phyloP scores from a whole-genome alignment of 495 filamentous ascomycete species.

The Rhypophila decipiens region DNA sequence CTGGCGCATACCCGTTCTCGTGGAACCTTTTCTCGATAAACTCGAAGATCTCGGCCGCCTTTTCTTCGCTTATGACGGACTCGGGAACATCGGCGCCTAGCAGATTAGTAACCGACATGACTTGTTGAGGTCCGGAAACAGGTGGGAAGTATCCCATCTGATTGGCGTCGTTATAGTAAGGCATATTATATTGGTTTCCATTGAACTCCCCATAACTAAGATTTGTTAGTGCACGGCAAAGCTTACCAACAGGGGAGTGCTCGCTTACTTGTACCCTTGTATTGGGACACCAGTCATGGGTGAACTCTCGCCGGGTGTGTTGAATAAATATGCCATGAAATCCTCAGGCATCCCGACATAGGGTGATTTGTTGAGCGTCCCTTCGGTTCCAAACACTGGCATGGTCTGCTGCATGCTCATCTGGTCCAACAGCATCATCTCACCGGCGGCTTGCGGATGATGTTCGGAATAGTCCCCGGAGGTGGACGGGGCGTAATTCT shows the following conservation, averaged over 20 bases:
- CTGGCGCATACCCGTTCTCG: slow-evolving; percentile 68
- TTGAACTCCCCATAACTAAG: slow-evolving; percentile 45
- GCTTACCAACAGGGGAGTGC: neutral
- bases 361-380: slow-evolving; percentile 71
- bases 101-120: slow-evolving; percentile 85
- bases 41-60: slow-evolving; percentile 75
- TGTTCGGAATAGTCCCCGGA: slow-evolving; percentile 39
- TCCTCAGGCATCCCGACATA: slow-evolving; percentile 82
- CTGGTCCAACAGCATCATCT: slow-evolving; percentile 58
- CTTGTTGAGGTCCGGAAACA: slow-evolving; percentile 55
- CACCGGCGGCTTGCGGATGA: slow-evolving; percentile 38
- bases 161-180: slow-evolving; percentile 42
- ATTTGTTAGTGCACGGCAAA: slow-evolving; percentile 16
- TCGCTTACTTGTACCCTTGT: slow-evolving; percentile 45
- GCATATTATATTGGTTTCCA: slow-evolving; percentile 37
- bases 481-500: slow-evolving; percentile 31
- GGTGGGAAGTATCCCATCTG: slow-evolving; percentile 48
- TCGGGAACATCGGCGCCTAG: slow-evolving; percentile 78
- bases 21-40: slow-evolving; percentile 79
- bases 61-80: slow-evolving; percentile 78
- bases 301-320: slow-evolving; percentile 46
- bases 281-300: slow-evolving; percentile 40
- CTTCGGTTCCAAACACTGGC: slow-evolving; percentile 78
- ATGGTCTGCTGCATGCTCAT: slow-evolving; percentile 63
- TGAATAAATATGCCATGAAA: slow-evolving; percentile 88